phyloP scores from a whole-genome alignment of 768 basidiomycete species.

The Mycena kentingensis region DNA sequence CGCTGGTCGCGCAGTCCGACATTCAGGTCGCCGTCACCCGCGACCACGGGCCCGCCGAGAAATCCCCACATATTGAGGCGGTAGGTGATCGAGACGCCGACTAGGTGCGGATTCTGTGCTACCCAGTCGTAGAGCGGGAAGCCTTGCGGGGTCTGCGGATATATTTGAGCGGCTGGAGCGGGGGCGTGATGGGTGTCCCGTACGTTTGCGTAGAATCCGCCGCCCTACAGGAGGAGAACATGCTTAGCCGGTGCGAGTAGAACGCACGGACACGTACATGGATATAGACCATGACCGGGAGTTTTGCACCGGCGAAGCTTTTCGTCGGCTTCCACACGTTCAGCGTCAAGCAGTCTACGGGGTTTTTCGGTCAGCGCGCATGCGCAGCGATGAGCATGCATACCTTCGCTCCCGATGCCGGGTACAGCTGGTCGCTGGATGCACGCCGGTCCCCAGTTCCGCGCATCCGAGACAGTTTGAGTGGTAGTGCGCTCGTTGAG shows the following conservation, averaged over 20 bases:
- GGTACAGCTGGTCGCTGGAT: constrained; percentile 49
- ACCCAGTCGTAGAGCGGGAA: constrained; percentile 54
- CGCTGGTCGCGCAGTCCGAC: constrained; percentile 44
- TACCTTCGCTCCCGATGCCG: constrained; percentile 48
- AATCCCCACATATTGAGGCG: constrained; percentile 35
- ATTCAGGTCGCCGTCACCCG: constrained; percentile 42
- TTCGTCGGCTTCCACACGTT: constrained; percentile 47
- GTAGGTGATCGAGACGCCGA: constrained; percentile 38
- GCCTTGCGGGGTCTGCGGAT: constrained; percentile 42
- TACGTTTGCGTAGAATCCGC: constrained; percentile 42
- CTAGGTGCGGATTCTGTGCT: constrained; percentile 36
- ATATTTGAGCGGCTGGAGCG: background rate
- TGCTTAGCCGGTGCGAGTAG: background rate
- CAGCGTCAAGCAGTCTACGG: constrained; percentile 42
- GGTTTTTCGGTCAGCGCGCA: background rate
- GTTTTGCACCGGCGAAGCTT: constrained; percentile 33
- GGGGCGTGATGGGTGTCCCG: background rate
- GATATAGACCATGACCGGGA: constrained; percentile 47
- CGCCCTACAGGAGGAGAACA: constrained; percentile 33
- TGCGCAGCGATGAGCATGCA: background rate
- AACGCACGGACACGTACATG: constrained; percentile 32
- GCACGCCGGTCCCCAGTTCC: constrained; percentile 47
- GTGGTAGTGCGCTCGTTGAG: constrained; percentile 35
- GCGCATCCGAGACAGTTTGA: constrained; percentile 38
- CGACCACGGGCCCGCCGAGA: constrained; percentile 32